A percentile compares a stretch with the other conserved stretches of the same genome.
These are phyloP conservation scores for Auricularia auricula-judae DNA, from an alignment of 768 basidiomycete species.

Conservation along the genomic window DNA sequence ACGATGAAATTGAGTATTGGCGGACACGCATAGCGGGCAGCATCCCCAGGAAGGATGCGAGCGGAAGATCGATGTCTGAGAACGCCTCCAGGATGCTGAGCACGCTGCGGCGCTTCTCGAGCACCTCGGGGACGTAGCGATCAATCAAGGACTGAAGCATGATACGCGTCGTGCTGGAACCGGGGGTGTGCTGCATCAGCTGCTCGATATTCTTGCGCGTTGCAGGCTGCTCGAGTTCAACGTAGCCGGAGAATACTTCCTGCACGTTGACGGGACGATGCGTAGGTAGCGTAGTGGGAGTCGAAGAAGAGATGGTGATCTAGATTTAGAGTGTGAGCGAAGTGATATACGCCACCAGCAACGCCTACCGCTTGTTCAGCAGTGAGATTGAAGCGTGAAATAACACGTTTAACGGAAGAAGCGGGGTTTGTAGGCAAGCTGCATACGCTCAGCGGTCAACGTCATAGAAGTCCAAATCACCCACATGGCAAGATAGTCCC, in stretches of 20 bases:
- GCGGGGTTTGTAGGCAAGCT: constrained; percentile 3
- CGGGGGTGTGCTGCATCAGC: constrained; percentile 15
- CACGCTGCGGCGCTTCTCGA: constrained; percentile 11
- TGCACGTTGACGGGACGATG: constrained; percentile 26
- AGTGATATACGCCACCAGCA: not conserved
- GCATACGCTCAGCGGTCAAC: not conserved
- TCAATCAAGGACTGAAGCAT: constrained; percentile 20
- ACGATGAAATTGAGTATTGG: constrained; percentile 42
- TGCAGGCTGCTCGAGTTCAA: constrained; percentile 38
- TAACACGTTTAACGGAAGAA: constrained; percentile 2
- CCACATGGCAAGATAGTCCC: constrained; percentile 9
- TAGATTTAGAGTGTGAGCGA: constrained; percentile 5
- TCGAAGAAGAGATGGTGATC: constrained; percentile 27
- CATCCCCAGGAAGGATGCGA: constrained; percentile 28
- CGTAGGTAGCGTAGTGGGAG: constrained; percentile 30
- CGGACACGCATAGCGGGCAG: constrained; percentile 37
- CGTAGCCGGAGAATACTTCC: constrained; percentile 31
- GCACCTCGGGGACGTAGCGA: constrained; percentile 24
- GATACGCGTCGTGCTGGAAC: constrained; percentile 9
- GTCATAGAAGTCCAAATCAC: not conserved
- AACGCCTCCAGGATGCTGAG: constrained; percentile 26
- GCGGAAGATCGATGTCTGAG: constrained; percentile 24
- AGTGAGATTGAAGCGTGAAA: not conserved
- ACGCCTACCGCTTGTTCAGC: not conserved
- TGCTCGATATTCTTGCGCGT: constrained; percentile 29